Conservation (phyloP, 2,329 filamentous ascomycete genomes). For the Ilyonectria mors-panacis region DNA sequence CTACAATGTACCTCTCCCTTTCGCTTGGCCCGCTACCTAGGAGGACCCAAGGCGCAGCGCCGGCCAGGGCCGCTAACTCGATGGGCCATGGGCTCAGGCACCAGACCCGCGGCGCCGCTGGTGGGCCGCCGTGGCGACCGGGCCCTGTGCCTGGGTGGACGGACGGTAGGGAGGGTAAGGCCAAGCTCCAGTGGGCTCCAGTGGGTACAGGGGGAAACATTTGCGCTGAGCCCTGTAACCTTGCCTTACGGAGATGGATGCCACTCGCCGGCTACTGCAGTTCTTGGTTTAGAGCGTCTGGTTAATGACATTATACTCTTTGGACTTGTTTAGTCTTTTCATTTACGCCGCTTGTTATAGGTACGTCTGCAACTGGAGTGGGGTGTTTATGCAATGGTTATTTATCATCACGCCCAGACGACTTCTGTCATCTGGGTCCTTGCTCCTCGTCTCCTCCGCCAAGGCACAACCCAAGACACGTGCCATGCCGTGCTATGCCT, state of each 20-base stretch:
- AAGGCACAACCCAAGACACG: slow-evolving; percentile 19
- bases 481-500: background rate
- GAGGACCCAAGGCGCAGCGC: background rate
- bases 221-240: background rate
- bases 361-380: background rate
- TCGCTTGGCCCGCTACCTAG: background rate
- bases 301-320: slow-evolving; percentile 15
- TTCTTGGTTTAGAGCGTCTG: slow-evolving; percentile 6
- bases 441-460: slow-evolving; percentile 2
- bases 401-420: background rate
- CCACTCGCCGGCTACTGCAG: slow-evolving; percentile 4
- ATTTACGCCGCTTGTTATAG: background rate
- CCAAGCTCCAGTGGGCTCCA: background rate
- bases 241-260: slow-evolving; percentile 9
- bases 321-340: background rate
- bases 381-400: background rate
- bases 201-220: background rate
- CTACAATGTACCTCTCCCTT: background rate
- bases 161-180: background rate
- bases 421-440: slow-evolving; percentile 18
- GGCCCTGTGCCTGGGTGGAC: background rate
- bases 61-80: slow-evolving; percentile 5
- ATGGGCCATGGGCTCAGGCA: slow-evolving; percentile 22
- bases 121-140: slow-evolving; percentile 7
- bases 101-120: slow-evolving; percentile 17